Conservation (phyloP, 768 basidiomycete species). For the Pleurotus platypus region DNA sequence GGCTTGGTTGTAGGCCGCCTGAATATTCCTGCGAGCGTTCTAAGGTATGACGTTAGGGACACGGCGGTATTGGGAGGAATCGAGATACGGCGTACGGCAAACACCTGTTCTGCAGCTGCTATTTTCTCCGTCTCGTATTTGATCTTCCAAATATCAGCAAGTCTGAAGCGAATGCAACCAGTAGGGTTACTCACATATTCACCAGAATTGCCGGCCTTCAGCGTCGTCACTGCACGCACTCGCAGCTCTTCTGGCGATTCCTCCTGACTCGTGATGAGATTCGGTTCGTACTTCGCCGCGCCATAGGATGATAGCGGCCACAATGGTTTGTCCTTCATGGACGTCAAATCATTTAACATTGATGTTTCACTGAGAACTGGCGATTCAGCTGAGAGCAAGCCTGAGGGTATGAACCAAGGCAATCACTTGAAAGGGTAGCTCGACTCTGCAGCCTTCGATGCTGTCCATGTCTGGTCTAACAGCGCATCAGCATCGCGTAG, state of each 20-base stretch:
- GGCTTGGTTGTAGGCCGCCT: conserved; percentile 52
- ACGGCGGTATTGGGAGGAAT: neutral
- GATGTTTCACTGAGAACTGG: conserved; percentile 46
- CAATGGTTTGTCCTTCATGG: conserved; percentile 58
- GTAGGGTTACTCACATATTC: conserved; percentile 61
- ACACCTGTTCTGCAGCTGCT: conserved; percentile 46
- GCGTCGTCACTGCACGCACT: conserved; percentile 55
- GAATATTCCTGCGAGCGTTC: conserved; percentile 47
- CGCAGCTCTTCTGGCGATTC: conserved; percentile 78
- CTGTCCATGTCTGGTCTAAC: neutral
- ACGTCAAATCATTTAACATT: conserved; percentile 61
- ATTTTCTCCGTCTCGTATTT: conserved; percentile 60
- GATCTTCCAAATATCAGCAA: conserved; percentile 23
- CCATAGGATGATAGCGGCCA: conserved; percentile 83
- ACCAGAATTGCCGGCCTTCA: conserved; percentile 47
- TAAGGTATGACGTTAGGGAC: conserved; percentile 13
- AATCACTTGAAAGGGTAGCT: conserved; percentile 37
- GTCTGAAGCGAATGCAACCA: neutral
- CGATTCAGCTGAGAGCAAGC: conserved; percentile 5
- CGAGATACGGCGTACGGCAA: conserved; percentile 24
- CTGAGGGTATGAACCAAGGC: neutral
- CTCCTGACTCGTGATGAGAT: conserved; percentile 62
- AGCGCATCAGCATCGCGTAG: too few relatives aligned
- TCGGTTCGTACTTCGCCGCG: conserved; percentile 71
- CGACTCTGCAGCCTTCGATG: conserved; percentile 13